Percentiles rank a stretch among this genome's conserved stretches.
Evolutionary conservation across 257 asterid genomes (phyloP).

Genomic region (Nicotiana tabacum): DNA sequence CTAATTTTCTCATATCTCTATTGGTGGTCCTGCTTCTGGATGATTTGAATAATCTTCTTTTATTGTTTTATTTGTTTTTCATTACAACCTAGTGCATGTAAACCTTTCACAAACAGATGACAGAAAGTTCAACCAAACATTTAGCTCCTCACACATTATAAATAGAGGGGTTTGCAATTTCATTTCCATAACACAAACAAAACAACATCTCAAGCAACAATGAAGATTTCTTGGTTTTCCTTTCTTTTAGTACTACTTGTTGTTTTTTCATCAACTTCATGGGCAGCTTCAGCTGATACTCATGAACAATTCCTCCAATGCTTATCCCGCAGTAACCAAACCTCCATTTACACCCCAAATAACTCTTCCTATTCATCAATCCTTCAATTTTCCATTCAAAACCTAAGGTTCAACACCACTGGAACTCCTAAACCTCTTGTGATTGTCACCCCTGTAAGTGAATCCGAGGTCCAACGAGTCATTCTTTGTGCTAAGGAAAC

Average conservation of each 20-base stretch:
- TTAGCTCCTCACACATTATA: not conserved
- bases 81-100: not conserved
- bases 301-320: slow-evolving; percentile 6
- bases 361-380: slow-evolving; percentile 6
- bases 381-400: slow-evolving; percentile 10
- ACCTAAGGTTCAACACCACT: not conserved
- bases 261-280: not conserved
- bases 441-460: slow-evolving; percentile 9
- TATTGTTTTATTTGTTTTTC: not conserved
- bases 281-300: not conserved
- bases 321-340: not conserved
- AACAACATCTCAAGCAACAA: not conserved
- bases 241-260: not conserved
- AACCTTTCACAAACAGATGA: not conserved
- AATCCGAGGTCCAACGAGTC: slow-evolving; percentile 1
- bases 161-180: not conserved
- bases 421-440: slow-evolving; percentile 7
- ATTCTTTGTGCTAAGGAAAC: slow-evolving; percentile 7
- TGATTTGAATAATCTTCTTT: not conserved
- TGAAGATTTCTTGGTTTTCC: not conserved
- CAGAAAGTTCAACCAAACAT: not conserved
- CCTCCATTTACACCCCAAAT: slow-evolving; percentile 5
- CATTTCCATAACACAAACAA: not conserved
- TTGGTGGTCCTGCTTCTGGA: not conserved
- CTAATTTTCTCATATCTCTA: not conserved